phyloP scores from a whole-genome alignment of 2,329 filamentous ascomycete species.

The Rutstroemia sp. region DNA sequence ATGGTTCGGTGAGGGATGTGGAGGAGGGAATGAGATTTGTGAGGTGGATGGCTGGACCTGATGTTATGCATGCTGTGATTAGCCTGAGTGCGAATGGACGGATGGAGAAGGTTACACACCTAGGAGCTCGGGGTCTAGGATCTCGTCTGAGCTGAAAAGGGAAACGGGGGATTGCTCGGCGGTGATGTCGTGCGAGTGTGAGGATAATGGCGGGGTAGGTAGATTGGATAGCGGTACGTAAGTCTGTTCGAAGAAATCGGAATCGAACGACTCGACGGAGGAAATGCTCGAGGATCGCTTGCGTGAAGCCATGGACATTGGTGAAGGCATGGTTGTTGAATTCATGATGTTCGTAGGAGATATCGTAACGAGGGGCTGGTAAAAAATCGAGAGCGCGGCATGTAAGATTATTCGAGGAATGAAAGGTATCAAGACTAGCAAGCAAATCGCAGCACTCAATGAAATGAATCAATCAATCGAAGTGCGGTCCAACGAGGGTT shows the following conservation, averaged over 20 bases:
- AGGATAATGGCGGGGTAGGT: constrained; percentile 56
- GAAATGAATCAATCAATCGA: too few species aligned
- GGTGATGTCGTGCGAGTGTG: constrained; percentile 18
- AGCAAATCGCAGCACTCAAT: too few species aligned
- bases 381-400: not conserved
- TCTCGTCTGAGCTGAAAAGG: constrained; percentile 19
- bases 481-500: too few species aligned
- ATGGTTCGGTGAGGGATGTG: constrained; percentile 52
- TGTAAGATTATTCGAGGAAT: not conserved
- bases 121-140: constrained; percentile 23
- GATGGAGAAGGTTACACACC: constrained; percentile 21
- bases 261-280: constrained; percentile 33
- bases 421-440: not conserved
- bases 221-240: constrained; percentile 62
- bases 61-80: constrained; percentile 19
- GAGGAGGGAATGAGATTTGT: constrained; percentile 58
- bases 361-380: constrained; percentile 1
- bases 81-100: constrained; percentile 16
- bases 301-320: constrained; percentile 14
- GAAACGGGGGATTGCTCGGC: constrained; percentile 15
- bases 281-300: constrained; percentile 14
- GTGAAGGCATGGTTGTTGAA: constrained; percentile 10
- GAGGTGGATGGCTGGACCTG: constrained; percentile 59
- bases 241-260: constrained; percentile 47
- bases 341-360: not conserved